These are phyloP conservation scores for Cordyceps militaris DNA, from an alignment of 2,329 filamentous ascomycete species.

Conservation along the genomic window DNA sequence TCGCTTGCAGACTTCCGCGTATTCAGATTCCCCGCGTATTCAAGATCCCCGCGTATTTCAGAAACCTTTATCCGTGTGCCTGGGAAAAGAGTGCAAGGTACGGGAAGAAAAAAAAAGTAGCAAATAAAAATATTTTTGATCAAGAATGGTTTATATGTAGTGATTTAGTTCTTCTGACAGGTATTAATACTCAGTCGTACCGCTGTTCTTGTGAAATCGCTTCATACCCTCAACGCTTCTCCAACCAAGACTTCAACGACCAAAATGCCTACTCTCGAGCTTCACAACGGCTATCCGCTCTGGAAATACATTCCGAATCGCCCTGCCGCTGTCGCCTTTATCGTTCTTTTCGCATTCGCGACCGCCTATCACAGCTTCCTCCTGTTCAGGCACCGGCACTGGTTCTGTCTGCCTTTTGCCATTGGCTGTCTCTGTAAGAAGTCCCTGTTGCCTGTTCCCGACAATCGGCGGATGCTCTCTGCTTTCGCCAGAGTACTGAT, in stretches of 20 bases:
- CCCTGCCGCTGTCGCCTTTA: constrained; percentile 38
- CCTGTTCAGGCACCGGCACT: constrained; percentile 36
- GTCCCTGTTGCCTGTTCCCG: background rate
- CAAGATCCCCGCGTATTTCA: too few relatives aligned
- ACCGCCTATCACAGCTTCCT: constrained; percentile 35
- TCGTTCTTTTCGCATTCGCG: constrained; percentile 34
- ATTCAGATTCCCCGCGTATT: too few relatives aligned
- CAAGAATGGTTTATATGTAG: background rate
- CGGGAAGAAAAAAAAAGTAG: background rate
- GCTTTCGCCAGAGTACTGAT: background rate
- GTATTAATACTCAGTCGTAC: background rate
- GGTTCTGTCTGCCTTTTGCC: constrained; percentile 42
- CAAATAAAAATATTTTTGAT: background rate
- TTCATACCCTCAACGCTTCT: background rate
- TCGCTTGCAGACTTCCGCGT: background rate
- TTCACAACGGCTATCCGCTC: constrained; percentile 19
- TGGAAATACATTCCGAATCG: constrained; percentile 34
- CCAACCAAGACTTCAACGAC: constrained; percentile 6
- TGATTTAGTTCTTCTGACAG: background rate
- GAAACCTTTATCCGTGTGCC: too few relatives aligned
- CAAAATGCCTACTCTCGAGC: constrained; percentile 19
- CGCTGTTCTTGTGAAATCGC: background rate
- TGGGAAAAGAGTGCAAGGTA: too few relatives aligned
- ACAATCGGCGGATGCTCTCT: background rate
- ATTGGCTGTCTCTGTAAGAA: constrained; percentile 38